These are phyloP conservation scores for Cardamine resedifolia DNA, from an alignment of 345 rosid species.

Conservation along the genomic window DNA sequence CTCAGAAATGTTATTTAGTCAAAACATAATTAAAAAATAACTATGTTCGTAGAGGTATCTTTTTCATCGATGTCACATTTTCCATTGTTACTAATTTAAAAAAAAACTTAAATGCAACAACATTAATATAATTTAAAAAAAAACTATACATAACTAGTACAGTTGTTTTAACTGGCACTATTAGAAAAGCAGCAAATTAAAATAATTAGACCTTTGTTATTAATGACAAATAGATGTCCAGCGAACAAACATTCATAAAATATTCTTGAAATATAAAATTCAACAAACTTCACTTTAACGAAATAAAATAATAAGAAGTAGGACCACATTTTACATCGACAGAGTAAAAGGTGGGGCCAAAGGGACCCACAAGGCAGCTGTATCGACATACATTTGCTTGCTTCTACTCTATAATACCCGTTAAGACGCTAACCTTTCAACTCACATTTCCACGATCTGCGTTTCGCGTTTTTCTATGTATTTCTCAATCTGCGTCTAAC, in stretches of 20 bases:
- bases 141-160: neutral
- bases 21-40: neutral
- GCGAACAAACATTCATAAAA: conserved; percentile 42
- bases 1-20: neutral
- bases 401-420: conserved; percentile 11
- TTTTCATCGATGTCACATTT: neutral
- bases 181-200: neutral
- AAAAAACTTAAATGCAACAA: conserved; percentile 9
- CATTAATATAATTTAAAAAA: neutral
- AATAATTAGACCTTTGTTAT: conserved; percentile 11
- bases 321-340: conserved; percentile 39
- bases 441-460: conserved; percentile 30
- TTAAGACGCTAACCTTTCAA: conserved; percentile 17
- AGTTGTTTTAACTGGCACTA: conserved; percentile 20
- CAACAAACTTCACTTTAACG: conserved; percentile 27
- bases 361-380: conserved; percentile 36
- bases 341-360: conserved; percentile 36
- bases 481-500: conserved; percentile 12
- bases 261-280: conserved; percentile 29
- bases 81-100: neutral
- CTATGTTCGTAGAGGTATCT: neutral
- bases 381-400: conserved; percentile 35
- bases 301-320: neutral
- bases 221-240: conserved; percentile 39
- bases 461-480: conserved; percentile 35